Percentiles rank a stretch among this genome's conserved stretches.
phyloP scores from a whole-genome alignment of 164 flowering plant genomes.

The Magnolia officinalis region DNA sequence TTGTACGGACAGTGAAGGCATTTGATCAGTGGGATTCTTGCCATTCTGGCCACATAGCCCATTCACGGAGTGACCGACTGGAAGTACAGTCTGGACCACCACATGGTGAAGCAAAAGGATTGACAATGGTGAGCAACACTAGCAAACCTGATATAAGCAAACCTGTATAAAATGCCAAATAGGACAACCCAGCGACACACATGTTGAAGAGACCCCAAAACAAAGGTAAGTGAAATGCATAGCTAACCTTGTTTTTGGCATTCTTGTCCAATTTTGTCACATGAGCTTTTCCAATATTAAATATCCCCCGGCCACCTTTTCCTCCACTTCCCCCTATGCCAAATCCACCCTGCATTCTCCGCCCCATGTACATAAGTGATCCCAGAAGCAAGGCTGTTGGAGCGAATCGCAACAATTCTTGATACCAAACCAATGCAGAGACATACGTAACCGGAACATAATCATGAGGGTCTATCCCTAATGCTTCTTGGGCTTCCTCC shows the following conservation, averaged over 20 bases:
- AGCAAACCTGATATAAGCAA: too few species aligned
- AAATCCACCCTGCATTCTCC: slow-evolving; percentile 78
- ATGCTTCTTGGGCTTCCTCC: slow-evolving; percentile 89
- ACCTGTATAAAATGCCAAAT: too few species aligned
- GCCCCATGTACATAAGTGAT: slow-evolving; percentile 61
- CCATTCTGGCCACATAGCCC: too few species aligned
- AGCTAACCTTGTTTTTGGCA: slow-evolving; percentile 79
- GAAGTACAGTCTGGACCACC: too few species aligned
- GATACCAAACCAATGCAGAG: slow-evolving; percentile 75
- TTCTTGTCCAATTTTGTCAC: slow-evolving; percentile 85
- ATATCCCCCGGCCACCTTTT: slow-evolving; percentile 76
- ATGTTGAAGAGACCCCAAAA: background rate
- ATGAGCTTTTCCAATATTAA: slow-evolving; percentile 86
- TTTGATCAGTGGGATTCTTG: too few species aligned
- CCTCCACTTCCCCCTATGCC: slow-evolving; percentile 76
- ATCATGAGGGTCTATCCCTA: slow-evolving; percentile 79
- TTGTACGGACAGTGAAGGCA: too few species aligned
- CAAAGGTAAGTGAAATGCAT: slow-evolving; percentile 3
- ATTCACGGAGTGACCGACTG: too few species aligned
- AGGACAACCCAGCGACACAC: too few species aligned
- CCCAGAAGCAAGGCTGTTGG: slow-evolving; percentile 75
- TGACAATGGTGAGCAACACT: too few species aligned
- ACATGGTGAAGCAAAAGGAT: too few species aligned
- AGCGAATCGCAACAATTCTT: slow-evolving; percentile 70
- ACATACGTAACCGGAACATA: slow-evolving; percentile 82